phyloP scores from a whole-genome alignment of 495 filamentous ascomycete genomes.

The Podospora pseudocomata region DNA sequence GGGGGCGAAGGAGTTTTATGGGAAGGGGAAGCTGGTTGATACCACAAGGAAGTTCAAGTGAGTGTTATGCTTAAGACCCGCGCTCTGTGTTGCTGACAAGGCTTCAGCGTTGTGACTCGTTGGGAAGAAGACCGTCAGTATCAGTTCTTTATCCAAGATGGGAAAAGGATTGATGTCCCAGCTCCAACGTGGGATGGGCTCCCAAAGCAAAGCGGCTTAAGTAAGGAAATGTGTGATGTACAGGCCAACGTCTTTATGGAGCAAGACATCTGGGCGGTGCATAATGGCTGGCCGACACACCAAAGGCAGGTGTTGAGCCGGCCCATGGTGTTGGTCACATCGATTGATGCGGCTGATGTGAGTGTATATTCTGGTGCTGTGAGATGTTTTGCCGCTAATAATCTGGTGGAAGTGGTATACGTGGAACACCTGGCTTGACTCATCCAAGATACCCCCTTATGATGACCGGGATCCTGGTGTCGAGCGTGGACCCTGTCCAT shows the following conservation, averaged over 20 bases:
- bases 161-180: conserved; percentile 52
- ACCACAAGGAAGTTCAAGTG: conserved; percentile 58
- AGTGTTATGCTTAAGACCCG: not conserved
- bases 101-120: conserved; percentile 56
- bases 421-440: not conserved
- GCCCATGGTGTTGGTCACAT: conserved; percentile 68
- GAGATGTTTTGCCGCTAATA: not conserved
- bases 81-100: not conserved
- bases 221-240: conserved; percentile 20
- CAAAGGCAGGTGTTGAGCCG: conserved; percentile 42
- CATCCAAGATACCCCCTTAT: not conserved
- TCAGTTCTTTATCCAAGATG: conserved; percentile 67
- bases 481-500: not conserved
- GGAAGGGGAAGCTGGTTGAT: conserved; percentile 56
- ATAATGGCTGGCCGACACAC: conserved; percentile 57
- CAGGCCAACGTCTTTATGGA: conserved; percentile 36
- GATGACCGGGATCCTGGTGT: not conserved
- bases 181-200: conserved; percentile 45
- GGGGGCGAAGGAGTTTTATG: conserved; percentile 59
- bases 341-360: conserved; percentile 59
- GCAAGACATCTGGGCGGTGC: conserved; percentile 50
- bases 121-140: conserved; percentile 49
- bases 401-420: not conserved
- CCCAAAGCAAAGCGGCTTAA: conserved; percentile 37
- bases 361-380: conserved; percentile 52